Percentiles rank a stretch among this genome's conserved stretches.
Conservation (phyloP, 805 yeast genomes). For the Zygotorulaspora danielsina region DNA sequence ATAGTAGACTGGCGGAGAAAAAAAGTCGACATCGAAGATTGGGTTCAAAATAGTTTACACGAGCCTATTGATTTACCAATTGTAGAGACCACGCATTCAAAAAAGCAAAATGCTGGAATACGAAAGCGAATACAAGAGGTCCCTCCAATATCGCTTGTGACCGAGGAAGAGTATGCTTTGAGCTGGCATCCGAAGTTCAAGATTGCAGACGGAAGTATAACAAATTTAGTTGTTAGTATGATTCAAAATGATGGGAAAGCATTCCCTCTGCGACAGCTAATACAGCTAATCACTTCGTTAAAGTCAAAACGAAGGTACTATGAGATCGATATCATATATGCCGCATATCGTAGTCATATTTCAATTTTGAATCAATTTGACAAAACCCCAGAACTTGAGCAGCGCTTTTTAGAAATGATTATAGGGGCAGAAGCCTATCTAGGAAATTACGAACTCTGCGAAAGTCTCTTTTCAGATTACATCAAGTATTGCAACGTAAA, state of each 20-base stretch:
- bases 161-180: constrained; percentile 7
- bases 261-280: constrained; percentile 21
- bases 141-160: neutral
- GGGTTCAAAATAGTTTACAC: constrained; percentile 15
- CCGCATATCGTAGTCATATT: constrained; percentile 11
- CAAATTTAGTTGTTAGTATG: constrained; percentile 11
- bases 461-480: constrained; percentile 28
- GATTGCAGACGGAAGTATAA: constrained; percentile 13
- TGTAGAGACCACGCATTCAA: neutral
- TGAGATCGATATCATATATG: constrained; percentile 26
- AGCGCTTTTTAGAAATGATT: constrained; percentile 17
- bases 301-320: constrained; percentile 10
- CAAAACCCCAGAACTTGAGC: constrained; percentile 2
- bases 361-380: constrained; percentile 6
- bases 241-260: constrained; percentile 8
- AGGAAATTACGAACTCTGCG: constrained; percentile 24
- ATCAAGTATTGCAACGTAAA: constrained; percentile 24
- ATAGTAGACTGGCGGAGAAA: constrained; percentile 7
- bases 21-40: constrained; percentile 16
- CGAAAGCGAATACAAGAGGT: neutral
- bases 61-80: constrained; percentile 13
- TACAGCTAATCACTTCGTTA: constrained; percentile 15
- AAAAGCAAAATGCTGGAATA: neutral
- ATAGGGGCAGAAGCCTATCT: constrained; percentile 20
- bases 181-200: constrained; percentile 22